Evolutionary conservation across 2,329 filamentous ascomycete genomes (phyloP).

Genomic region (Pestalotiopsis sp.): DNA sequence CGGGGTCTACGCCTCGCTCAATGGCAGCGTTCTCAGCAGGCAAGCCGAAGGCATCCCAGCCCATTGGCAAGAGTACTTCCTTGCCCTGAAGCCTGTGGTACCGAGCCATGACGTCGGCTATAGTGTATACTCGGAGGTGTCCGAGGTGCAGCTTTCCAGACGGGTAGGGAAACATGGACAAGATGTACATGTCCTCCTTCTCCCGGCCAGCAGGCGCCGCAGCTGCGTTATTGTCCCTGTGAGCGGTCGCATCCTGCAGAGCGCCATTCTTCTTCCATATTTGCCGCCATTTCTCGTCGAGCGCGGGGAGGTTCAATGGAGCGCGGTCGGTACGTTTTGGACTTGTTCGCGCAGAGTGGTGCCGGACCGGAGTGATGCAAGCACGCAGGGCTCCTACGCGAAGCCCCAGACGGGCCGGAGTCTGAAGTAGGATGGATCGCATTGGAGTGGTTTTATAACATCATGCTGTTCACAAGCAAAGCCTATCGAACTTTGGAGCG

Average conservation of each 20-base stretch:
- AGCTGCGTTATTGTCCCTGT: neutral
- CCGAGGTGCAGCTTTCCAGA: slow-evolving; percentile 85
- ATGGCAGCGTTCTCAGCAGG: slow-evolving; percentile 91
- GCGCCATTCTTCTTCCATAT: slow-evolving; percentile 36
- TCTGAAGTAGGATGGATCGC: slow-evolving; percentile 9
- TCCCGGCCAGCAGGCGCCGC: slow-evolving; percentile 15
- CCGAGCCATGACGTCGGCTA: slow-evolving; percentile 81
- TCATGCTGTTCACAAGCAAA: neutral
- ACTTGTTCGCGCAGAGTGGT: neutral
- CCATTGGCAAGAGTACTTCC: slow-evolving; percentile 83
- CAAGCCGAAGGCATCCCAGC: slow-evolving; percentile 90
- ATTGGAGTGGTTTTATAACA: slow-evolving; percentile 5
- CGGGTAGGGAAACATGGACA: slow-evolving; percentile 93
- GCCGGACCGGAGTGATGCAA: neutral
- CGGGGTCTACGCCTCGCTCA: slow-evolving; percentile 76
- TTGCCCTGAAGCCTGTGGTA: slow-evolving; percentile 74
- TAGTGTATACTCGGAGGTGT: slow-evolving; percentile 86
- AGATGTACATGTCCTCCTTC: slow-evolving; percentile 61
- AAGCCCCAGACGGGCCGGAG: slow-evolving; percentile 6
- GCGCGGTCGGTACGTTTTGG: slow-evolving; percentile 9
- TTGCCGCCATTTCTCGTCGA: slow-evolving; percentile 54
- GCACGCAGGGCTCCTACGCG: slow-evolving; percentile 2
- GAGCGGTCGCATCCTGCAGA: neutral
- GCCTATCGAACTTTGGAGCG: neutral
- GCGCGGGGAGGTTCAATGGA: slow-evolving; percentile 43